Base-by-base conservation (phyloP, 129 eudicot genomes). In the Lactuca sativa region DNA sequence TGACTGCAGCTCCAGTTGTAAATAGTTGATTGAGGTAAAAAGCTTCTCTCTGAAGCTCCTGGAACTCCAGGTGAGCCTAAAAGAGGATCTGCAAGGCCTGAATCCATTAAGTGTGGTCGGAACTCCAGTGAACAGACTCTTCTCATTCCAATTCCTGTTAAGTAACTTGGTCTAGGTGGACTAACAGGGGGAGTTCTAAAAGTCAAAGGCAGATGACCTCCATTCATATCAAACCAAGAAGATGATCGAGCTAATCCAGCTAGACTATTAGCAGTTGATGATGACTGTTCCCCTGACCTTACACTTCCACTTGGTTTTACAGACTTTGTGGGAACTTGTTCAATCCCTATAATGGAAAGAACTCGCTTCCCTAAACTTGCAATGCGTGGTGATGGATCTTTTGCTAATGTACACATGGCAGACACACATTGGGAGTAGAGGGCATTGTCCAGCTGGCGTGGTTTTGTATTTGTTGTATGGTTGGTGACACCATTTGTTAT, bases 171-270 rank as follows among this genome's bases (percentile, higher is more conserved):
- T 48, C 95, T 80, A 58, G 99, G 99, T 56, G 99, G 99, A 82
- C 99, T 93, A 47, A 93, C 99, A 49, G 99, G 99, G 17, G 97
- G 99, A 36, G 97, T 93, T 82, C 99, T 83, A 70, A 93, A 93
- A 21, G 99, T 77, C 57, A 82, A 69, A 18, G 95, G 86, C 56
- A 82, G 56, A 80, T 80, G 89, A 38, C 91, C 96, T 77, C 92
- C 91, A 75, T 85, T 89, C 96, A 92, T 82, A 68, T 93, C 99
- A 78, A 93, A 93, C 97, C 95, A 90, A 70, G 99, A 93, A 4
- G 97, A 71, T 4, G 99, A 93, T 31, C 99, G 95, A 53, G 89
- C 97, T 53, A 93, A 70, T 56, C 99, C 99, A 56, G 92, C 86
- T 61, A 83, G 77, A 73, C 86, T 89, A 49, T 63, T 70, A 57